Conservation (phyloP, 2,329 filamentous ascomycete species). For the Geosmithia flava region DNA sequence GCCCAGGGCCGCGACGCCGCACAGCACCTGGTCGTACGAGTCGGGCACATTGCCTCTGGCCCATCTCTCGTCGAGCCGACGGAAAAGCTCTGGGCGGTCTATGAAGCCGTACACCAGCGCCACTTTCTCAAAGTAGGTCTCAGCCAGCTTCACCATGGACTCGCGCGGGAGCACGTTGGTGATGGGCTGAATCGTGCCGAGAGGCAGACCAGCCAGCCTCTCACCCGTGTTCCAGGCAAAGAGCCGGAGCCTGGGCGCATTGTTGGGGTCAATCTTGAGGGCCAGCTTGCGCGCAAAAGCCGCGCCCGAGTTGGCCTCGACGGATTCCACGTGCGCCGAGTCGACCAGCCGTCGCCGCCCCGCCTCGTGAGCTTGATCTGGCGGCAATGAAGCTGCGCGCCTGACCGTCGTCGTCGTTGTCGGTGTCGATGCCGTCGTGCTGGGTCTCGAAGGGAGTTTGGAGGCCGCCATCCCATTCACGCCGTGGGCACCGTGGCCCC, state of each 20-base stretch:
- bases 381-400: neutral
- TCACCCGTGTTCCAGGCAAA: conserved; percentile 41
- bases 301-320: conserved; percentile 45
- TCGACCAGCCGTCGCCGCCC: neutral
- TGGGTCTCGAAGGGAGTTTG: neutral
- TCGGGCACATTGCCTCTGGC: conserved; percentile 11
- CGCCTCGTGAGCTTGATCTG: too few species aligned
- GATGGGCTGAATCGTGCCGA: conserved; percentile 17
- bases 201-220: conserved; percentile 8
- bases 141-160: conserved; percentile 31
- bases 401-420: neutral
- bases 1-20: conserved; percentile 42
- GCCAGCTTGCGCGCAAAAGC: conserved; percentile 41
- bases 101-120: conserved; percentile 40
- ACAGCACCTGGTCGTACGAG: conserved; percentile 34
- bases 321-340: conserved; percentile 20
- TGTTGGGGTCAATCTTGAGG: conserved; percentile 37
- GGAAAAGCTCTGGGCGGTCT: conserved; percentile 15
- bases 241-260: conserved; percentile 37
- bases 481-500: neutral
- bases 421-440: neutral
- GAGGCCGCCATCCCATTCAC: neutral
- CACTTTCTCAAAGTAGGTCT: conserved; percentile 39
- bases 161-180: conserved; percentile 31
- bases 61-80: conserved; percentile 19